phyloP scores from a whole-genome alignment of 2,329 filamentous ascomycete species.

The Neurospora sp. region DNA sequence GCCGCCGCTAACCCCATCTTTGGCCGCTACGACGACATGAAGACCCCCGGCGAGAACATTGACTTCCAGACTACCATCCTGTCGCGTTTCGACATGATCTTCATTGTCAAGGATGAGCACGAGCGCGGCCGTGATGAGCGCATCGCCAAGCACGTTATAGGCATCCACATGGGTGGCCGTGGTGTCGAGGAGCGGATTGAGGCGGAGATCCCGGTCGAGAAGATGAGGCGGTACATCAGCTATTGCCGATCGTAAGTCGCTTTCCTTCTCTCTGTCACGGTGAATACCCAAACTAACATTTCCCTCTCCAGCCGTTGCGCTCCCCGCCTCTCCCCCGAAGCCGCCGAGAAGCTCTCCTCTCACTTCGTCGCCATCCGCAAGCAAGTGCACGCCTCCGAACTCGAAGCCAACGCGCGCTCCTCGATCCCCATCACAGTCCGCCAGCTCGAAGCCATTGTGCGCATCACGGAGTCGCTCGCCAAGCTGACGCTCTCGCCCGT shows the following conservation, averaged over 20 bases:
- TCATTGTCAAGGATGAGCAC: slow-evolving; percentile 95
- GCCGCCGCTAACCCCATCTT: slow-evolving; percentile 97
- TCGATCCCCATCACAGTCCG: slow-evolving; percentile 96
- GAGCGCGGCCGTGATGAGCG: slow-evolving; percentile 80
- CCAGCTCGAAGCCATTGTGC: slow-evolving; percentile 92
- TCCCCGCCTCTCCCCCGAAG: slow-evolving; percentile 79
- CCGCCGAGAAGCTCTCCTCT: slow-evolving; percentile 89
- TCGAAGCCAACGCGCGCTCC: slow-evolving; percentile 80
- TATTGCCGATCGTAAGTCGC: slow-evolving; percentile 81
- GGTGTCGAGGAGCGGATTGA: slow-evolving; percentile 73
- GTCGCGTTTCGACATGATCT: slow-evolving; percentile 99
- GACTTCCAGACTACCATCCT: slow-evolving; percentile 98
- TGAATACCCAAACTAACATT: slow-evolving; percentile 21
- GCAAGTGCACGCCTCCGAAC: slow-evolving; percentile 84
- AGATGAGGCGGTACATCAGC: slow-evolving; percentile 94
- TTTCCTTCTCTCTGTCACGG: background rate
- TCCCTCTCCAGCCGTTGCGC: slow-evolving; percentile 61
- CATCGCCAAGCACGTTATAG: slow-evolving; percentile 95
- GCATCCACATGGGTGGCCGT: slow-evolving; percentile 86
- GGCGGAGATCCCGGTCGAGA: slow-evolving; percentile 85
- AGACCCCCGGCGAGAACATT: slow-evolving; percentile 95
- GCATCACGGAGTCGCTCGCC: slow-evolving; percentile 90
- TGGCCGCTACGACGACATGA: slow-evolving; percentile 95
- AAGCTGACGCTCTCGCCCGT: slow-evolving; percentile 81
- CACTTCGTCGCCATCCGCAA: slow-evolving; percentile 95